Conservation (phyloP, 495 filamentous ascomycete genomes). For the Xylaria bambusicola region DNA sequence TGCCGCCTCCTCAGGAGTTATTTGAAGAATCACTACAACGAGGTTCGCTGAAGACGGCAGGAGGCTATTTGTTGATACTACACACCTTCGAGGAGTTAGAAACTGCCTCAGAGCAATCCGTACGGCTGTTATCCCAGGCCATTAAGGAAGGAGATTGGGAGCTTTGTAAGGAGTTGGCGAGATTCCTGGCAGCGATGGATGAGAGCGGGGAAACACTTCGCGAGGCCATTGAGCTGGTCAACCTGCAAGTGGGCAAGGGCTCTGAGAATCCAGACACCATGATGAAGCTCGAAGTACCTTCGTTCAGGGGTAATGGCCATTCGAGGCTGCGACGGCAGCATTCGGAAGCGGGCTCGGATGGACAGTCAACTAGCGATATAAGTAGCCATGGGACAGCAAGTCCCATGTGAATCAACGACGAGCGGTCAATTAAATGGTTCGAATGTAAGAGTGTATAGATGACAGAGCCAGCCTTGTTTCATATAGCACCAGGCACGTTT, state of each 20-base stretch:
- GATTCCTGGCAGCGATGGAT: conserved; percentile 92
- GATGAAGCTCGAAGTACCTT: conserved; percentile 53
- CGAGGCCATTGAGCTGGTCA: conserved; percentile 74
- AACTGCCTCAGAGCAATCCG: conserved; percentile 76
- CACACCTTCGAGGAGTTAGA: conserved; percentile 89
- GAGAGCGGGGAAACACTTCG: conserved; percentile 78
- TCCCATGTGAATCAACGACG: conserved; percentile 26
- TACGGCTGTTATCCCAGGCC: conserved; percentile 78
- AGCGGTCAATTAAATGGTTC: too few relatives aligned
- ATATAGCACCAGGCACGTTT: too few relatives aligned
- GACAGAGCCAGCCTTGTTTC: too few relatives aligned
- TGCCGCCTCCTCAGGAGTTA: conserved; percentile 84
- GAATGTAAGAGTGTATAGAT: background rate
- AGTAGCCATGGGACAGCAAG: conserved; percentile 36
- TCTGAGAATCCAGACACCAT: conserved; percentile 45
- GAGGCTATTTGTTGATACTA: conserved; percentile 92
- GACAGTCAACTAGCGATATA: conserved; percentile 25
- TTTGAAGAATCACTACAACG: conserved; percentile 88
- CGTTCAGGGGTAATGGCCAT: conserved; percentile 37
- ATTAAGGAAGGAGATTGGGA: conserved; percentile 92
- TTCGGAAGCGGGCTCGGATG: conserved; percentile 33
- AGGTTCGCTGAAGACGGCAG: conserved; percentile 89
- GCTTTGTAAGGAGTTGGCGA: conserved; percentile 88
- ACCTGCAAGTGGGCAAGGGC: conserved; percentile 50
- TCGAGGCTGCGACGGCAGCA: conserved; percentile 30